These are phyloP conservation scores for Pleurotus salmoneostramineus DNA, from an alignment of 768 basidiomycete genomes.

Conservation along the genomic window DNA sequence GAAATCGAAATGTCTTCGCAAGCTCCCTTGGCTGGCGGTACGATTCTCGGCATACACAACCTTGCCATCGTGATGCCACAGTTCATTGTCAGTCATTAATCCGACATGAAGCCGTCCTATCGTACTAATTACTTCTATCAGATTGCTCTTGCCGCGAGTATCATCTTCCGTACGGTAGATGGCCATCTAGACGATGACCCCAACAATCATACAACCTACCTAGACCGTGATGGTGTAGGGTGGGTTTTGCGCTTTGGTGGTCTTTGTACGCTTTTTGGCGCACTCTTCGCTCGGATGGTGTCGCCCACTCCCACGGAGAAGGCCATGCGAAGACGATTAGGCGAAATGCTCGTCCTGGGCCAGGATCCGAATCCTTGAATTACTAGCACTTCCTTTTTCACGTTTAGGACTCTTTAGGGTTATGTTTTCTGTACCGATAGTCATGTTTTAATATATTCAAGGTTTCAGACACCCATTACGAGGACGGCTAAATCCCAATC, in stretches of 20 bases:
- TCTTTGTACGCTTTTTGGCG: conserved; percentile 80
- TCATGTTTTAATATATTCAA: too few species aligned
- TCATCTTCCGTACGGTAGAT: conserved; percentile 83
- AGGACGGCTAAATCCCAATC: conserved; percentile 58
- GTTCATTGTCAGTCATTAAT: conserved; percentile 64
- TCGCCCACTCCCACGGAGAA: conserved; percentile 90
- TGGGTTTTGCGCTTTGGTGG: conserved; percentile 96
- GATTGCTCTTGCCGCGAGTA: conserved; percentile 83
- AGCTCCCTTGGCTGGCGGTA: conserved; percentile 75
- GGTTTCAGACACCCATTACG: conserved; percentile 27
- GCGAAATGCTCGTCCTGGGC: conserved; percentile 72
- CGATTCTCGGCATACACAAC: conserved; percentile 93
- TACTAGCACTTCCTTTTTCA: conserved; percentile 1
- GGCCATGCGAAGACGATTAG: conserved; percentile 79
- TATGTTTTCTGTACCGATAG: too few species aligned
- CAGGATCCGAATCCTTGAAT: conserved; percentile 50
- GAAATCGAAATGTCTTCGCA: conserved; percentile 29
- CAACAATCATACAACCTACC: conserved; percentile 51
- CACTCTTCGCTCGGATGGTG: conserved; percentile 73
- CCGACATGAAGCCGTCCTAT: conserved; percentile 2
- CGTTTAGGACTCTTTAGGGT: conserved; percentile 6
- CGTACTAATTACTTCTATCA: conserved; percentile 24
- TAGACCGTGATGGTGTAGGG: conserved; percentile 85
- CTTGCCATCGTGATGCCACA: conserved; percentile 94
- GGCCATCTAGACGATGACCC: conserved; percentile 40